Evolutionary conservation across 352 stramenopile genomes (phyloP), one percentile per base, ranked within the genome.

Genomic region (Lagenidium giganteum): DNA sequence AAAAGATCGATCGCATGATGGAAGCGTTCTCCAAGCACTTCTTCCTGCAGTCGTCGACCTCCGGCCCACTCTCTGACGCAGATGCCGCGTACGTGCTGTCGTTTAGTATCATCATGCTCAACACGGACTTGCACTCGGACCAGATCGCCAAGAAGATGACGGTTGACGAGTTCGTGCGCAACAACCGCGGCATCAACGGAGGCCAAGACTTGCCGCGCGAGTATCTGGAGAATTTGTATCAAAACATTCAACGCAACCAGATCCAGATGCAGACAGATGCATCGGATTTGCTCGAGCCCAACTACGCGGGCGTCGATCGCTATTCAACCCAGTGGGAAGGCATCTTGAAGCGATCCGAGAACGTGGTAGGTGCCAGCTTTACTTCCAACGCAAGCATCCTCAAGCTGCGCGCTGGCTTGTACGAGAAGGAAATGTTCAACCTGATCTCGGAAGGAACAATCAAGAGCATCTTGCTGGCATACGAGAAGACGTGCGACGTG

Each of bases 71-170:
- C 18, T 50, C 83, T 23, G 64, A 83, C 18, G 90, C 73, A 14
- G 94, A 98, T 56, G 87, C 92, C 23, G 94, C 91, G 5, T 98
- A 96, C 47, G 76, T 98, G 20, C 61, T 98, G 33, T 86, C 93
- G 8, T 99, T 98, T 73, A 95, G 94, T 32, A 97, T 98, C 50
- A 98, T 99, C 36, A 98, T 99, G 93, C 70, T 98, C 14, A 98
- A 99, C 61, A 99, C 94, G 17, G 96, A 99, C 49, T 56, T 98
- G 51, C 96, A 99, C 65, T 97, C 66, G 48, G 70, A 86, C 21
- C 70, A 90, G 26, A 85, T 90, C 25, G 57, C 69, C 1, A 87
- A 87, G 52, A 90, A 90, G 37, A 90, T 90, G 77, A 86, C 67
- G 1, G 22, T 83, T 14, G 75, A 90, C 29, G 77, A 87, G 51